Evolutionary conservation across 352 stramenopile species (phyloP).

Genomic region (Phytopythium chamaehyphon): DNA sequence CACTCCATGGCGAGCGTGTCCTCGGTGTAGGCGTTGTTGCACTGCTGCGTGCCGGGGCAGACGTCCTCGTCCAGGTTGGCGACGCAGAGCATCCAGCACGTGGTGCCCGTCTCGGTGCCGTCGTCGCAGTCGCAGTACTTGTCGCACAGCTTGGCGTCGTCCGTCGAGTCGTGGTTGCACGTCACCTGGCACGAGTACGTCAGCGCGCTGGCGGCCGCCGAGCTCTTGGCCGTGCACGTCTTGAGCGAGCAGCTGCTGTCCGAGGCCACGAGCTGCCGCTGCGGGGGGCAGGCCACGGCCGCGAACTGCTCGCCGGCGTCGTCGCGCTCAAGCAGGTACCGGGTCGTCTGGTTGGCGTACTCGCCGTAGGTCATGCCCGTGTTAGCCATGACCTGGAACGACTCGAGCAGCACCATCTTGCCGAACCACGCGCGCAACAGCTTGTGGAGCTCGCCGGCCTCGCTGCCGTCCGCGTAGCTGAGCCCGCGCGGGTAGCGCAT

Average conservation of each 20-base stretch:
- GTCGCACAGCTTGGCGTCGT: constrained; percentile 27
- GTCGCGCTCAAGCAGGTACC: constrained; percentile 38
- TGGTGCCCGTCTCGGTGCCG: constrained; percentile 21
- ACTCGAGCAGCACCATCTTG: constrained; percentile 56
- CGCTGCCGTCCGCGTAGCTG: constrained; percentile 21
- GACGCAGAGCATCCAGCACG: constrained; percentile 61
- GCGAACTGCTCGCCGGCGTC: constrained; percentile 32
- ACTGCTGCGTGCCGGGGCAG: constrained; percentile 41
- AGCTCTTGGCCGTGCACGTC: constrained; percentile 31
- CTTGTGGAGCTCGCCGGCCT: constrained; percentile 23
- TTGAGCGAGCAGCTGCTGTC: constrained; percentile 48
- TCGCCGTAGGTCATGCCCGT: constrained; percentile 49
- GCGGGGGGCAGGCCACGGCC: constrained; percentile 37
- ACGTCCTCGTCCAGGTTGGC: constrained; percentile 36
- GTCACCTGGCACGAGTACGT: constrained; percentile 46
- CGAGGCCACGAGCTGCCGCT: constrained; percentile 39
- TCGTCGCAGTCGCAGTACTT: constrained; percentile 40
- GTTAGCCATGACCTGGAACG: constrained; percentile 45
- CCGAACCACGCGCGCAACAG: constrained; percentile 62
- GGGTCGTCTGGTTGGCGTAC: constrained; percentile 48
- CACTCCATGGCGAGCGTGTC: constrained; percentile 46
- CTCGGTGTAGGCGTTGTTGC: constrained; percentile 30
- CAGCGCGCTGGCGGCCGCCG: constrained; percentile 19
- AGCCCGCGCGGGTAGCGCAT: constrained; percentile 62
- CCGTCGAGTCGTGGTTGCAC: constrained; percentile 44